These are phyloP conservation scores for Pyronema omphalodes DNA, from an alignment of 495 filamentous ascomycete genomes.

Conservation along the genomic window DNA sequence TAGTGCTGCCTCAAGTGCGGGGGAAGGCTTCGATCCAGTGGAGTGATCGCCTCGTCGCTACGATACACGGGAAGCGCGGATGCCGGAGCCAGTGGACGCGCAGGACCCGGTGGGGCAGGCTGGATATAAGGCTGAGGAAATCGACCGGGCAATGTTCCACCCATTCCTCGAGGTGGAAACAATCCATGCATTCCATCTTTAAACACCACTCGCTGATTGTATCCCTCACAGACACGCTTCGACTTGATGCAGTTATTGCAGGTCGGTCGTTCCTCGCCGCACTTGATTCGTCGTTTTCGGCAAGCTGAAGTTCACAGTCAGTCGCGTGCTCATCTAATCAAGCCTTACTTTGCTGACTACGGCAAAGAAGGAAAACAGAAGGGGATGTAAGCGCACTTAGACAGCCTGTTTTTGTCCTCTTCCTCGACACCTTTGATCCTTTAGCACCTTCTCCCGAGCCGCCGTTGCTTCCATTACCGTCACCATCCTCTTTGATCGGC, in stretches of 20 bases:
- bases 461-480: background rate
- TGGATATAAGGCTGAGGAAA: slow-evolving; percentile 25
- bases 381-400: slow-evolving; percentile 43
- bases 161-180: slow-evolving; percentile 23
- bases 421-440: slow-evolving; percentile 30
- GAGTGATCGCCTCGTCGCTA: slow-evolving; percentile 21
- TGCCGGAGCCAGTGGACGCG: slow-evolving; percentile 29
- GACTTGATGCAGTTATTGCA: slow-evolving; percentile 91
- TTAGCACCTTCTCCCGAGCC: background rate
- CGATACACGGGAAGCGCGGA: slow-evolving; percentile 23
- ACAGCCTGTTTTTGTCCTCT: slow-evolving; percentile 91
- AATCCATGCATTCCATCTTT: slow-evolving; percentile 50
- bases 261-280: slow-evolving; percentile 81
- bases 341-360: background rate
- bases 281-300: slow-evolving; percentile 89
- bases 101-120: slow-evolving; percentile 16
- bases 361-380: background rate
- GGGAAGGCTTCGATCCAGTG: slow-evolving; percentile 17
- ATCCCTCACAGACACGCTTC: slow-evolving; percentile 83
- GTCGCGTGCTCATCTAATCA: slow-evolving; percentile 5
- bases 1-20: slow-evolving; percentile 17
- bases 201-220: slow-evolving; percentile 82
- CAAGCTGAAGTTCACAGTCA: slow-evolving; percentile 40
- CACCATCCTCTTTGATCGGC: background rate
- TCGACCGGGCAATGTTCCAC: slow-evolving; percentile 27